phyloP scores from a whole-genome alignment of 2,329 filamentous ascomycete species.

The Verticillium dahliae region DNA sequence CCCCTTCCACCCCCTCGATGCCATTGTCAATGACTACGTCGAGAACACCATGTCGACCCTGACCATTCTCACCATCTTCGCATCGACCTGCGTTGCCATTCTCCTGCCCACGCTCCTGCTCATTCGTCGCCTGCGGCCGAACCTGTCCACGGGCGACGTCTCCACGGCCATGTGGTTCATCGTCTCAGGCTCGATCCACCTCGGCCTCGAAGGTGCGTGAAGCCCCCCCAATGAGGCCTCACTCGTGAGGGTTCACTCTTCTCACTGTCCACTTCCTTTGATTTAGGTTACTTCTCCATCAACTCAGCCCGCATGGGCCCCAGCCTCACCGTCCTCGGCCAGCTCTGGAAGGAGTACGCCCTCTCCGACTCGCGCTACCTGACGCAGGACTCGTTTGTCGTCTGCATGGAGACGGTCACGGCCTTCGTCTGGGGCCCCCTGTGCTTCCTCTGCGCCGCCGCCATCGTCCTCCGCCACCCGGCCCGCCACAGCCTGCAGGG shows the following conservation, averaged over 20 bases:
- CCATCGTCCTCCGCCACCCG: conserved; percentile 35
- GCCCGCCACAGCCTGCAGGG: conserved; percentile 41
- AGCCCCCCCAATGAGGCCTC: too few relatives aligned
- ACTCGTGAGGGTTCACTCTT: fast-evolving
- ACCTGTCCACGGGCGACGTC: conserved; percentile 46
- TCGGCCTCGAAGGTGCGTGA: conserved; percentile 31
- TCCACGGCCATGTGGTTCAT: conserved; percentile 68
- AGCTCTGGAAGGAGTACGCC: conserved; percentile 54
- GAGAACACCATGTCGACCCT: conserved; percentile 58
- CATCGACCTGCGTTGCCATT: conserved; percentile 46
- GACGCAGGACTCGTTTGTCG: conserved; percentile 43
- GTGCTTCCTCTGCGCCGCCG: conserved; percentile 38
- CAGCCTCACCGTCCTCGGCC: conserved; percentile 36
- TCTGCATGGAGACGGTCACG: conserved; percentile 50
- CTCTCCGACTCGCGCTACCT: conserved; percentile 51
- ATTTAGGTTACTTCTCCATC: conserved; percentile 42
- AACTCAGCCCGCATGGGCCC: conserved; percentile 34
- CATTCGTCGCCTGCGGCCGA: conserved; percentile 45
- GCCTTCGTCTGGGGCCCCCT: conserved; percentile 47
- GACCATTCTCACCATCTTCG: conserved; percentile 54
- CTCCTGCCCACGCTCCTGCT: conserved; percentile 49
- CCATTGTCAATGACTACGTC: conserved; percentile 55
- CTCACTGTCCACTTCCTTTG: conserved; percentile 18
- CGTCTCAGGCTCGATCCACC: conserved; percentile 51
- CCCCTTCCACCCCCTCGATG: conserved; percentile 65